A percentile compares a stretch with the other conserved stretches of the same genome.
phyloP scores from a whole-genome alignment of 2,329 filamentous ascomycete species.

The Falciphora oryzae region DNA sequence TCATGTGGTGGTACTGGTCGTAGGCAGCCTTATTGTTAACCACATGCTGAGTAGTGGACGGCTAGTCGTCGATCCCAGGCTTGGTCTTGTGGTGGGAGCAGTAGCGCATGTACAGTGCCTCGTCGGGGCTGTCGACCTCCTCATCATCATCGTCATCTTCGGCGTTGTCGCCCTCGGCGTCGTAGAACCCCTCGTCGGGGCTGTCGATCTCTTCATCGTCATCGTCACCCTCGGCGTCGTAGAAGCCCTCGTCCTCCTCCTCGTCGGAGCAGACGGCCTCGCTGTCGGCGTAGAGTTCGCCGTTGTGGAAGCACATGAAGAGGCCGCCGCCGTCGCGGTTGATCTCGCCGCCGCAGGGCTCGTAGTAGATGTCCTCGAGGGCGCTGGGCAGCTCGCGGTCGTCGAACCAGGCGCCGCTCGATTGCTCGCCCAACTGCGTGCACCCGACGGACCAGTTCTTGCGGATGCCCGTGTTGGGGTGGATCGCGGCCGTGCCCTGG shows the following conservation, averaged over 20 bases:
- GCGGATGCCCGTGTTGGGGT: slow-evolving; percentile 4
- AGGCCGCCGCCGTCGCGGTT: too few species aligned
- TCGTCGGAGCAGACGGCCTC: slow-evolving; percentile 3
- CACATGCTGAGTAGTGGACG: too few species aligned
- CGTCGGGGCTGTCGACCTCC: too few species aligned
- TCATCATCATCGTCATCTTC: too few species aligned
- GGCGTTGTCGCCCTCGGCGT: too few species aligned
- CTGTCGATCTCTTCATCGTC: slow-evolving; percentile 3
- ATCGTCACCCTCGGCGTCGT: slow-evolving; percentile 2
- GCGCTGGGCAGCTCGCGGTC: not conserved
- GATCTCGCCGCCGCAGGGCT: not conserved
- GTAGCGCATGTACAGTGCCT: too few species aligned
- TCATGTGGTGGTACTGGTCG: too few species aligned
- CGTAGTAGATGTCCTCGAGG: slow-evolving; percentile 4
- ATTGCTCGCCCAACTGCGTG: slow-evolving; percentile 1
- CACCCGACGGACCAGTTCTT: slow-evolving; percentile 4
- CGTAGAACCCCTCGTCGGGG: too few species aligned
- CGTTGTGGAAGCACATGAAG: not conserved
- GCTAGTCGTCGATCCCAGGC: too few species aligned
- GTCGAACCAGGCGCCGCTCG: slow-evolving; percentile 1
- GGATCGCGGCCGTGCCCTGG: not conserved
- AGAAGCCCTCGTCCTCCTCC: not conserved
- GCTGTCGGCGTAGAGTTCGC: slow-evolving; percentile 2
- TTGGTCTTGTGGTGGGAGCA: too few species aligned
- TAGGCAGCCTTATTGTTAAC: too few species aligned